Conservation (phyloP, 352 stramenopile genomes). For the Globisporangium takayamanum region DNA sequence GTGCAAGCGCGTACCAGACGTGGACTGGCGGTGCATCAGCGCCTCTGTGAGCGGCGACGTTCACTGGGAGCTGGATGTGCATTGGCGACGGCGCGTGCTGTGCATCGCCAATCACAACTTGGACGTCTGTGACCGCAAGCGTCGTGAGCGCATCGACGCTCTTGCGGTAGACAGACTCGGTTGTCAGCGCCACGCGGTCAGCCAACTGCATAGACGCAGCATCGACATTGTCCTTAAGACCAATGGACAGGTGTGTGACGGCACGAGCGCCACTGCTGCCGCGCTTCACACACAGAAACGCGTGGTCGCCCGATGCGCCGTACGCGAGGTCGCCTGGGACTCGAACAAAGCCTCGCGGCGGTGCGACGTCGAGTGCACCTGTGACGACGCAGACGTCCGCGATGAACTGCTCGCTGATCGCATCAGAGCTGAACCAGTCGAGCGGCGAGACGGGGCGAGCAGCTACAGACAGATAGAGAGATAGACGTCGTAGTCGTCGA, state of each 20-base stretch:
- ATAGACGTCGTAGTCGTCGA: neutral
- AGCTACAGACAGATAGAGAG: constrained; percentile 16
- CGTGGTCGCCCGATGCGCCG: constrained; percentile 51
- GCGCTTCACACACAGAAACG: constrained; percentile 68
- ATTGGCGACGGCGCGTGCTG: constrained; percentile 12
- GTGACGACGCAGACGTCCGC: constrained; percentile 54
- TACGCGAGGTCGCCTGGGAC: constrained; percentile 56
- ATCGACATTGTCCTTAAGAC: neutral
- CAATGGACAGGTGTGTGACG: constrained; percentile 31
- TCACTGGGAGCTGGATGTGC: constrained; percentile 46
- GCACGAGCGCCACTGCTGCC: constrained; percentile 15
- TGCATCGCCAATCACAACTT: constrained; percentile 30
- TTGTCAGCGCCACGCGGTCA: constrained; percentile 25
- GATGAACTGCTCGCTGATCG: constrained; percentile 41
- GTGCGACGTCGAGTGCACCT: constrained; percentile 41
- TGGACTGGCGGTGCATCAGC: constrained; percentile 26
- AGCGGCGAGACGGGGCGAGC: constrained; percentile 33
- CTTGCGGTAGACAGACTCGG: constrained; percentile 13
- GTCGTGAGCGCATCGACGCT: constrained; percentile 23
- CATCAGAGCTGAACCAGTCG: constrained; percentile 32
- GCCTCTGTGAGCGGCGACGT: constrained; percentile 44
- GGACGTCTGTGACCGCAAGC: constrained; percentile 61
- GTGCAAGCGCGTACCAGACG: constrained; percentile 47
- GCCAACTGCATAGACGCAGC: constrained; percentile 7
- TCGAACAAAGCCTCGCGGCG: constrained; percentile 47